Base-by-base conservation (phyloP, 2,329 filamentous ascomycete genomes). In the Biscogniauxia marginata region DNA sequence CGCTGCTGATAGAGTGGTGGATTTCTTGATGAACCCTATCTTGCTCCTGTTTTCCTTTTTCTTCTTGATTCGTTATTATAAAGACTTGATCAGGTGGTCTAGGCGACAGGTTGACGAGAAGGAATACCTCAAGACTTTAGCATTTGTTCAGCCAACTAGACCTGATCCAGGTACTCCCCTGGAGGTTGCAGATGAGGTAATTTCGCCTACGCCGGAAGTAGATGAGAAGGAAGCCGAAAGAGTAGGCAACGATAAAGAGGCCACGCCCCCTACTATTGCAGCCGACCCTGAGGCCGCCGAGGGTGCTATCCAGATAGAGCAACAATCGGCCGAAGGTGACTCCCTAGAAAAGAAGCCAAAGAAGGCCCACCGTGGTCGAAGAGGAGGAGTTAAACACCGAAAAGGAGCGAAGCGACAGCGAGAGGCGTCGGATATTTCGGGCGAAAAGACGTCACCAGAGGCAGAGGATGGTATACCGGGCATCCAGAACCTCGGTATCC, bases 381-480 rank as follows among this genome's bases (percentile, higher is more conserved):
- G 89, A 49, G 89, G 88, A 20, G 89, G 89, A 2, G 82, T 83
- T 18, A 87, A 88, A 69, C 85, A 88, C 57, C 83, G 84, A 59
- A 84, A 84, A 57, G 86, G 84, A 62, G 79, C 77, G 13, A 79
- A 80, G 54, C 77, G 77, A 46, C 81, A 84, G 58, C 72, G 79
- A 18, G 78, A 85, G 13, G 73, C 74, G 2, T 81, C 82, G 0
- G 75, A 76, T 50, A 79, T 78, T 3, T 75, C 77, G 16, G 79
- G 76, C 9, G 82, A 84, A 46, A 79, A 79, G 3, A 65, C 68
- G 0, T 63, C 66, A 0, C 64, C 72, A 1, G 60, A 74, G 60
- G 49, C 60, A 45, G 58, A 67, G 52, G 73, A 75, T 8, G 80
- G 79, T 1, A 81, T 87, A 50, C 87, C 90, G 46, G 87, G 87